Base-by-base conservation (phyloP, 129 eudicot species). In the Centaurea solstitialis region DNA sequence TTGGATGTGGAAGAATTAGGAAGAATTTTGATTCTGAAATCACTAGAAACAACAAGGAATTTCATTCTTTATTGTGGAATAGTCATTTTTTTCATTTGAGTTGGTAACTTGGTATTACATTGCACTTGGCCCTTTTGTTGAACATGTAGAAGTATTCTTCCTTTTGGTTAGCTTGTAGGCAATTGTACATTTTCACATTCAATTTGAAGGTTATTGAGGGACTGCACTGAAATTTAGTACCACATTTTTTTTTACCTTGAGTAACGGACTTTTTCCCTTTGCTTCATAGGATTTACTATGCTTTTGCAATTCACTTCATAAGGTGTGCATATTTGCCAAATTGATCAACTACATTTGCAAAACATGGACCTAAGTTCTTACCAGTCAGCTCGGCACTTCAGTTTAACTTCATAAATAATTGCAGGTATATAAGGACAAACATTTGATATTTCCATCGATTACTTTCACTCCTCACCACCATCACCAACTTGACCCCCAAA, bases 151-250 rank as follows among this genome's bases (percentile, higher is more conserved):
- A 61, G 26, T 61, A 61, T 61, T 61, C 26, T 61, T 18, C 8
- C 11, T 50, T 50, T 50, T 50, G 20, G n/a, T 50, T 50, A 50
- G 62, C 62, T 15, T 50, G 62, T 61, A 61, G 12, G 12, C 68
- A 61, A n/a, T 61, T 61, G 68, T 61, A 61, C 21, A 61, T 61
- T 10, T 61, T 61, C 68, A 61, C 68, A 61, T 61, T 61, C 68
- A 61, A 61, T 21, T n/a, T 61, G 26, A 61, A 61, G 68, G 26
- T 61, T 21, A 21, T 61, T 20, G 68, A 61, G 23, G 68, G 26
- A 61, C 68, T 61, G 26, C 21, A 61, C 68, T 12, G 7, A 24
- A 61, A 61, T 18, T 61, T 61, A 61, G 26, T 61, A 6, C 68
- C 21, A 1, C 68, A 61, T 61, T 61, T 61, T 61, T 26, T 24